Base-by-base conservation (phyloP, 371 early-diverging fungal genomes). In the Apophysomyces trapeziformis region DNA sequence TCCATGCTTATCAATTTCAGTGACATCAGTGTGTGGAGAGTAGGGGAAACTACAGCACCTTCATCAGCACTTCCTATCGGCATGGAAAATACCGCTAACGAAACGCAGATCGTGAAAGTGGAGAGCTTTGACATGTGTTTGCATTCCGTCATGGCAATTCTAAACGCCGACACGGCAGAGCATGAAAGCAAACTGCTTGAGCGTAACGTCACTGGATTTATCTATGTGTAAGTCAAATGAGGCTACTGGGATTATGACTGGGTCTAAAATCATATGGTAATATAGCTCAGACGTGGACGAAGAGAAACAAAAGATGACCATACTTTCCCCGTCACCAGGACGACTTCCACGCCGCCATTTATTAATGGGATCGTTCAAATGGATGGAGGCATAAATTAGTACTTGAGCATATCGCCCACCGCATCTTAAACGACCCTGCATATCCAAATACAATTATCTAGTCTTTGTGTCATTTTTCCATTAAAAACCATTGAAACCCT, bases 61-160 rank as follows among this genome's bases (percentile, higher is more conserved):
- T 89, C 96, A 0, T 95, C 96, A 13, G 95, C 97, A 4, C 71
- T 98, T 50, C 97, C 99, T 0, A 73, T 97, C 36, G 99, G 98
- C 5, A 89, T 89, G 80, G 93, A 91, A 18, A 86, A 92, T 36
- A 89, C 87, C 58, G 74, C 87, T 4, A 87, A 89, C 16, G 95
- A 94, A 69, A 92, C 93, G 4, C 87, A 89, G 57, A 75, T 95
- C 5, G 85, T 93, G 11, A 87, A 87, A 60, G 90, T 98, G 0
- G 95, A 93, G n/a, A 87, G 89, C 1, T 87, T 89, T 43, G 93
- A 93, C 46, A 88, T 91, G 62, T 79, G 97, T 60, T 67, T 92
- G n/a, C 95, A 97, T 62, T 93, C 94, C 0, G 84, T 98, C 0
- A 65, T 98, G 58, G 95, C 95, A 0, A 89, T 98, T 3, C 84